Evolutionary conservation across 2,329 filamentous ascomycete species (phyloP).

Genomic region (Fusarium udum): DNA sequence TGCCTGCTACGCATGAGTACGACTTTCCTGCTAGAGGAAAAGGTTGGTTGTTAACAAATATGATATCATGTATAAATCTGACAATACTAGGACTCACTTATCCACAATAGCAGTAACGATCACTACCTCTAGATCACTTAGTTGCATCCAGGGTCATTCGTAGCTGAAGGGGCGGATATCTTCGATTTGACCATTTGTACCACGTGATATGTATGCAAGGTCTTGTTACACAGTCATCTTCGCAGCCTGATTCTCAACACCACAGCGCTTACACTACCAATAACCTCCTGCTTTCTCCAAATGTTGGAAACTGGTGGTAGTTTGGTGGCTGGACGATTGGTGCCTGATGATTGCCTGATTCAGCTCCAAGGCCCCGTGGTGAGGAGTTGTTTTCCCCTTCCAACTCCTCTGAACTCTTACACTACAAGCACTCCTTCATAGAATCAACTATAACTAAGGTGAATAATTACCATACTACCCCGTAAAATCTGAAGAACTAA

Average conservation of each 20-base stretch:
- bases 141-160: too few relatives aligned
- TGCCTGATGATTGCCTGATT: not conserved
- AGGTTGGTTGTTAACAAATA: not conserved
- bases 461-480: not conserved
- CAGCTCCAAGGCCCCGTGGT: not conserved
- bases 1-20: not conserved
- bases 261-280: not conserved
- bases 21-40: rapidly evolving
- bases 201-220: not conserved
- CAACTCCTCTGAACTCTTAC: not conserved
- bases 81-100: too few relatives aligned
- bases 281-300: not conserved
- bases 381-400: not conserved
- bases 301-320: not conserved
- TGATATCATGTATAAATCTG: not conserved
- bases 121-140: too few relatives aligned
- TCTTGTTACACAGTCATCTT: rapidly evolving
- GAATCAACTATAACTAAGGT: not conserved
- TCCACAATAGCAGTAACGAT: too few relatives aligned
- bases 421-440: not conserved
- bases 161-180: not conserved
- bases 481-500: not conserved
- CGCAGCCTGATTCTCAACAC: not conserved
- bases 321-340: not conserved
- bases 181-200: not conserved